Base-by-base conservation (phyloP, 306 rosid species). In the Cicer yamashitae region DNA sequence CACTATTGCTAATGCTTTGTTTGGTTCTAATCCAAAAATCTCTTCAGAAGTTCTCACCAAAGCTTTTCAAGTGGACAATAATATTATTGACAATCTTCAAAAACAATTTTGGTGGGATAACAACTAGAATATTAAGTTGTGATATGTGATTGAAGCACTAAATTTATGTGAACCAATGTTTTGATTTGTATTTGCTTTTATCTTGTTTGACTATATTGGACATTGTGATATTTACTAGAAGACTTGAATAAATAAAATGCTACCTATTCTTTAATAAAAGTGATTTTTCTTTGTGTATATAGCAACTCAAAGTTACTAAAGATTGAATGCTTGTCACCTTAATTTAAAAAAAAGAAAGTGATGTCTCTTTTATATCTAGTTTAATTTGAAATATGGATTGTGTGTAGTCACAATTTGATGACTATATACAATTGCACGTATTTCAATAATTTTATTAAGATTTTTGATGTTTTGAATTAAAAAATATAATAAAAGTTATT, bases 11-110 rank as follows among this genome's bases (percentile, higher is more conserved):
- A 68, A 76, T 4, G 56, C 78, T 17, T 66, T 77, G 0, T 82
- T 85, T 6, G 86, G 82, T 1, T 73, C 86, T 7, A 41, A 73
- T 25, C 89, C 89, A 7, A 50, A 46, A 8, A 85, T 86, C 0
- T 62, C 76, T 34, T 14, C 56, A 0, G 74, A 82, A 9, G 69
- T 79, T 14, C 81, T 82, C 1, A 18, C 83, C 6, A 76, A 74
- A 60, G 83, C 86, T 9, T 86, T 79, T 38, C 82, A 71, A 37
- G 78, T 82, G 5, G 81, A 79, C 18, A 68, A 67, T 8, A 82
- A 47, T 0, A 4, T 72, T 5, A 39, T 82, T 0, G 25, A 79
- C 12, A 1, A 46, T 17, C 80, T 85, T 22, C 65, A 82, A 9
- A 81, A 77, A 18, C 73, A 70, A 6, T 82, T 82, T 15, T 82